Conservation (phyloP, 1,284 basidiomycete genomes). For the Afroboletus lepidellus region DNA sequence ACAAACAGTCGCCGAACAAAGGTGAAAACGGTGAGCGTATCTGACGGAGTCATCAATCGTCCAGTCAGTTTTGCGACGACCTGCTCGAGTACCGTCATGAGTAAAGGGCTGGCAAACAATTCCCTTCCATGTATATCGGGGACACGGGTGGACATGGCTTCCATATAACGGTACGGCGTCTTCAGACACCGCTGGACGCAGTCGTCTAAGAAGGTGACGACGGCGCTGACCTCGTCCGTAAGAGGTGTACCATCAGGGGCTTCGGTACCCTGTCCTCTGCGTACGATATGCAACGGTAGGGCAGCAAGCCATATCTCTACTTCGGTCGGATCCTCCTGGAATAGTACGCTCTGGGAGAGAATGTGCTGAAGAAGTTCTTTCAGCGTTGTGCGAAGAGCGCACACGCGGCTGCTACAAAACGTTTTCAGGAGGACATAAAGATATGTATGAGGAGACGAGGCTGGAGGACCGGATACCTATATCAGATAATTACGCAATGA, state of each 20-base stretch:
- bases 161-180: conserved; percentile 86
- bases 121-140: conserved; percentile 4
- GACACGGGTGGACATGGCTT: conserved; percentile 44
- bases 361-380: conserved; percentile 57
- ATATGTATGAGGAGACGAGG: conserved; percentile 49
- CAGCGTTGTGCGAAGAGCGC: conserved; percentile 56
- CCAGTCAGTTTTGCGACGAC: conserved; percentile 59
- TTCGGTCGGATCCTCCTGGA: conserved; percentile 79
- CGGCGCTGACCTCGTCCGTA: conserved; percentile 56
- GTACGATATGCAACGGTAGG: conserved; percentile 40
- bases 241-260: conserved; percentile 53
- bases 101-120: conserved; percentile 61
- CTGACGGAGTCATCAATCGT: conserved; percentile 53
- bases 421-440: conserved; percentile 69
- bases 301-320: conserved; percentile 74
- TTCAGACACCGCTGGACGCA: conserved; percentile 83
- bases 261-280: conserved; percentile 37
- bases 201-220: conserved; percentile 81
- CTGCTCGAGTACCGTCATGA: conserved; percentile 80
- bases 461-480: conserved; percentile 21
- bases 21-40: conserved; percentile 58
- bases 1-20: conserved; percentile 65
- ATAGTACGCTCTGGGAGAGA: conserved; percentile 71
- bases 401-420: conserved; percentile 48
- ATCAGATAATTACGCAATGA: conserved; percentile 3